These are phyloP conservation scores for Zanthoxylum bungeanum DNA, from an alignment of 345 rosid species.

Conservation along the genomic window DNA sequence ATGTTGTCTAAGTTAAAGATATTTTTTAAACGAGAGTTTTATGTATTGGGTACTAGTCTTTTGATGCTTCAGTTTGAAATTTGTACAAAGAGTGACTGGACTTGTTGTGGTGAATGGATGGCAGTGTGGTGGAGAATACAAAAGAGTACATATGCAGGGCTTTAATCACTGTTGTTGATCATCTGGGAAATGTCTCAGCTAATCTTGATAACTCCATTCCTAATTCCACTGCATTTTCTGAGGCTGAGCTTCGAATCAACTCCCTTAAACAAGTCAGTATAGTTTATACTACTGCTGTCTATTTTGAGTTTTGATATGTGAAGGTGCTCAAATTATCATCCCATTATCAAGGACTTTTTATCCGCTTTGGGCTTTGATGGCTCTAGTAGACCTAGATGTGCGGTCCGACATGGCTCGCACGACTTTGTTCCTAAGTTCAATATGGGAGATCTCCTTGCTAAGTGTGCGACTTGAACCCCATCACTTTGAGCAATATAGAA, in stretches of 20 bases:
- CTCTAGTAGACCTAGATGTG: no score
- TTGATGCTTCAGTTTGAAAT: not conserved
- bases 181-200: constrained; percentile 58
- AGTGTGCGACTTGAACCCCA: no score
- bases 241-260: constrained; percentile 50
- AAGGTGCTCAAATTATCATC: no score
- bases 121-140: constrained; percentile 59
- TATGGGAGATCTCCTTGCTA: no score
- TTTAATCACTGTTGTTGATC: constrained; percentile 62
- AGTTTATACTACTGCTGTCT: not conserved
- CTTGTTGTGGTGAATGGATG: not conserved
- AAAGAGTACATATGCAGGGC: constrained; percentile 63
- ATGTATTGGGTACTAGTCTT: no score
- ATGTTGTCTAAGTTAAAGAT: not conserved
- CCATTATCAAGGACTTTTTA: no score
- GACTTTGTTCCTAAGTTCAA: no score
- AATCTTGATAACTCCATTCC: constrained; percentile 40
- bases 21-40: no score
- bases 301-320: not conserved
- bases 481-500: no score
- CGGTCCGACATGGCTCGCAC: no score
- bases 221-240: constrained; percentile 28
- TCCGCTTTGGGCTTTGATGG: no score
- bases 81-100: not conserved
- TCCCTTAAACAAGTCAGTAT: constrained; percentile 53